Base-by-base conservation (phyloP, 305 asterid species). In the Andrographis paniculata region DNA sequence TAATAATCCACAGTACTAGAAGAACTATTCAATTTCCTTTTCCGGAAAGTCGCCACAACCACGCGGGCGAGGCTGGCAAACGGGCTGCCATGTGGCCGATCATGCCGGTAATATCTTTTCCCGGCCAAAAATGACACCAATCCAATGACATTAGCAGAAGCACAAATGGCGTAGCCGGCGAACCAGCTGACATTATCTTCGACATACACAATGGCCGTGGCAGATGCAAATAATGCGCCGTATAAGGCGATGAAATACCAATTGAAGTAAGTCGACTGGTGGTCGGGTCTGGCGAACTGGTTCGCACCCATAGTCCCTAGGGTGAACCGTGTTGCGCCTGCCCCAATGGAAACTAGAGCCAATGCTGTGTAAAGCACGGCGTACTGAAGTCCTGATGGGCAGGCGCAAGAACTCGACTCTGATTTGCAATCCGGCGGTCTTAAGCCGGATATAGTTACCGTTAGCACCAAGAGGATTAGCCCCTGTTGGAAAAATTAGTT, bases 271-370 rank as follows among this genome's bases (percentile, higher is more conserved):
- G 50, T 52, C 0, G 50, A 38, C 20, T 63, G 83, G 16, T 69
- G 65, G 14, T 60, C 42, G 57, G 60, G 51, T 24, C 44, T 50
- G 5, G 61, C 20, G 15, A 78, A 58, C 52, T 78, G 80, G 20
- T 70, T 65, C 6, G 88, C 88, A 24, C 84, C 84, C 71, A 79
- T 70, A 7, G 88, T 69, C 52, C 66, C 78, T 1, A 75, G 42
- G 6, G 78, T 62, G 59, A 52, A 75, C 22, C 84, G 56, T 5
- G 72, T 42, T 31, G 79, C 83, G 9, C 70, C 78, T 22, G 54
- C 12, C 10, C 80, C 83, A 0, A 67, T 10, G 35, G 66, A 36
- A 14, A 45, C 65, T 1, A 77, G 58, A 18, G 60, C 66, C 53
- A 77, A 14, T 41, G 71, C 71, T 12, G 66, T 24, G 20, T 65